phyloP scores from a whole-genome alignment of 2,329 filamentous ascomycete species.

The Botrytis medusae region DNA sequence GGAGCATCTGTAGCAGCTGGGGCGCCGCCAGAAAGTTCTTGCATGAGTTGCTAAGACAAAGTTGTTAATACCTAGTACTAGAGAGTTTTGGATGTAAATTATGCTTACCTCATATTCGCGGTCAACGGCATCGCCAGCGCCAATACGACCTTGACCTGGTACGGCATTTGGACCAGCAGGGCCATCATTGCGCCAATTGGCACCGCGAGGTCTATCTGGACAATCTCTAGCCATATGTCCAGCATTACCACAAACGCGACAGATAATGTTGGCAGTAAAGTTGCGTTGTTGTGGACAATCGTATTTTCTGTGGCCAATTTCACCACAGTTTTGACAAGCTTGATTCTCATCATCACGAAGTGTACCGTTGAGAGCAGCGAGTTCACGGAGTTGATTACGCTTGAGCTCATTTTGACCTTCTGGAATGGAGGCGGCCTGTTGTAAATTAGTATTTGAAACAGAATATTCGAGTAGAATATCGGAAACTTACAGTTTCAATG shows the following conservation, averaged over 20 bases:
- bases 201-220: conserved; percentile 76
- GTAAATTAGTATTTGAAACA: conserved; percentile 37
- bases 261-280: conserved; percentile 99
- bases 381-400: conserved; percentile 95
- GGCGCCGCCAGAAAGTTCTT: conserved; percentile 81
- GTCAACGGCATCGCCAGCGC: conserved; percentile 80
- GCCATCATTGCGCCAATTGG: conserved; percentile 85
- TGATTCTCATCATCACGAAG: conserved; percentile 99
- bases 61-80: conserved; percentile 36
- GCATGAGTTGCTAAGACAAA: conserved; percentile 80
- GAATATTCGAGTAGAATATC: background rate
- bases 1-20: conserved; percentile 59
- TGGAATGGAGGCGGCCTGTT: conserved; percentile 91
- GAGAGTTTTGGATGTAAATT: background rate
- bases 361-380: conserved; percentile 97
- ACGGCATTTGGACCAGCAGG: conserved; percentile 49
- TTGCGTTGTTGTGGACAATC: conserved; percentile 98
- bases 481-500: conserved; percentile 86
- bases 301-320: conserved; percentile 98
- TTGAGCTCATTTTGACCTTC: conserved; percentile 99
- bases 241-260: conserved; percentile 94
- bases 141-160: conserved; percentile 58
- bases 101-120: conserved; percentile 85
- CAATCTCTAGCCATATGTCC: conserved; percentile 98
- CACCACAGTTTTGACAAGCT: conserved; percentile 97